Conservation (phyloP, 371 early-diverging fungal species). For the Batrachochytrium dendrobatidis region DNA sequence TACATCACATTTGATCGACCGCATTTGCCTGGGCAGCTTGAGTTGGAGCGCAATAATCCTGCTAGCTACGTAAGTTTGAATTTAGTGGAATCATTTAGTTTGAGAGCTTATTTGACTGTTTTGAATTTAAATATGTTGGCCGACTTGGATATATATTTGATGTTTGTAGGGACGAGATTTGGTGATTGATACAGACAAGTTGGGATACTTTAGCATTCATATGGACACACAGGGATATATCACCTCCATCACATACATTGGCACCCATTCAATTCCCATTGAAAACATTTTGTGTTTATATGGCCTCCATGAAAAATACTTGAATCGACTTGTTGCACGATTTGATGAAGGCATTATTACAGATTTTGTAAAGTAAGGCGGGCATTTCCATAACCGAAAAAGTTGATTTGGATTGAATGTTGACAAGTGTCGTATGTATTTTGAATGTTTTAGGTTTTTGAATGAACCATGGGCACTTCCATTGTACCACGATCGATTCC, state of each 20-base stretch:
- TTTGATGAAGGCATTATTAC: constrained; percentile 44
- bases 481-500: constrained; percentile 41
- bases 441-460: constrained; percentile 26
- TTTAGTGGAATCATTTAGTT: not conserved
- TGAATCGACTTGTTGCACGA: constrained; percentile 36
- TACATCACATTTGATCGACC: constrained; percentile 35
- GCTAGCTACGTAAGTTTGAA: not conserved
- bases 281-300: constrained; percentile 37
- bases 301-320: constrained; percentile 36
- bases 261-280: constrained; percentile 22
- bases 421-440: not conserved
- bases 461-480: constrained; percentile 40
- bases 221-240: constrained; percentile 34
- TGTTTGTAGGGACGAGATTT: constrained; percentile 40
- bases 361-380: constrained; percentile 35
- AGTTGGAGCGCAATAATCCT: not conserved
- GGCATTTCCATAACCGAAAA: not conserved
- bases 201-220: constrained; percentile 35
- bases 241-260: constrained; percentile 35
- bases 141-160: too few relatives aligned
- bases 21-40: constrained; percentile 7
- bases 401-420: not conserved
- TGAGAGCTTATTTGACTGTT: not conserved
- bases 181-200: constrained; percentile 20
- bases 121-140: not conserved